Evolutionary conservation across 73 alveolate genomes (phyloP), one percentile per base, ranked within the genome.

Genomic region (Durusdinium trenchii): DNA sequence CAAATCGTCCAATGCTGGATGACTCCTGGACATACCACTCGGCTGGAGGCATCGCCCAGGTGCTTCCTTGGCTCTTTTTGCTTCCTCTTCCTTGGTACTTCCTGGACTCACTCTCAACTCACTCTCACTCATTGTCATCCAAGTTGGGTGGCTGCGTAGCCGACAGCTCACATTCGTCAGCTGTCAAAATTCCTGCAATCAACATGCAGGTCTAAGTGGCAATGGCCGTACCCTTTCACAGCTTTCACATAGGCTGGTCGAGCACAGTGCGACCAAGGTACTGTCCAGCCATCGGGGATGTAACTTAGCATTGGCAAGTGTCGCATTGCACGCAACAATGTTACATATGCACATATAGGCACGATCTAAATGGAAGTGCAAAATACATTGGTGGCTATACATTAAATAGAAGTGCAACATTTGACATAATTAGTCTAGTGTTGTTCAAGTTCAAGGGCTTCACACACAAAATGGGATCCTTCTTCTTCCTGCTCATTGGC

Each of bases 241-340:
- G 12, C 69, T 16, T 16, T 23, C 23, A 12, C 69, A 23, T 23
- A 12, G 32, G 12, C 69, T 57, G 12, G 23, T 57, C 69, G 69
- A 23, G 73, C 18, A 1, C 28, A 28, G 5, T 81, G 91, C 91
- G 2, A 67, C 91, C 71, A 81, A 81, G 69, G 48, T 81, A n/a
- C 91, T 67, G 71, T 48, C 91, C 91, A 81, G 91, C 91, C 91
- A 81, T 81, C 50, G 91, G 91, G 10, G 91, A 81, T 14, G 91
- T 14, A n/a, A 81, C 91, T 81, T 46, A 81, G 91, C 69, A 6
- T 6, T 6, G 12, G 69, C 23, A 16, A 23, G 62, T n/a, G n/a
- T n/a, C n/a, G n/a, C n/a, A n/a, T n/a, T n/a, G n/a, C n/a, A n/a
- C n/a, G n/a, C n/a, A n/a, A n/a, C n/a, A n/a, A n/a, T n/a, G n/a